A percentile compares a stretch with the other conserved stretches of the same genome.
Conservation (phyloP, 2,329 filamentous ascomycete species). For the Pseudocercospora cruenta region DNA sequence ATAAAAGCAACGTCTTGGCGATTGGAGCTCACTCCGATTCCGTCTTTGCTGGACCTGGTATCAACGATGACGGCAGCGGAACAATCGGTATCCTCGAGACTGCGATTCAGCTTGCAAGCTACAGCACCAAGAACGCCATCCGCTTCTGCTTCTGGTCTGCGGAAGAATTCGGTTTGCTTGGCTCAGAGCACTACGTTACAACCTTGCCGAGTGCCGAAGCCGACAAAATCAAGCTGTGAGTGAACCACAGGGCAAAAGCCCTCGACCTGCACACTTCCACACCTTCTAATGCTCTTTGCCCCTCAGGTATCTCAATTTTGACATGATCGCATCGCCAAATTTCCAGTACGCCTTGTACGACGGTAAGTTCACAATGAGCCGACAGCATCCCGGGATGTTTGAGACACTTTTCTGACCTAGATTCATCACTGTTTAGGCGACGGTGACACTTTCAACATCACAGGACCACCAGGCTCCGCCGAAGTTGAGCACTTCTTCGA, state of each 20-base stretch:
- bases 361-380: slow-evolving; percentile 37
- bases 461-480: slow-evolving; percentile 65
- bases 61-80: slow-evolving; percentile 78
- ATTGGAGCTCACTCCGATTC: slow-evolving; percentile 66
- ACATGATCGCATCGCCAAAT: slow-evolving; percentile 71
- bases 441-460: slow-evolving; percentile 57
- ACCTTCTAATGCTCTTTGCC: no score
- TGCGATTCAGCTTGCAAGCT: slow-evolving; percentile 67
- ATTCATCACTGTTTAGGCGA: slow-evolving; percentile 37
- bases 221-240: slow-evolving; percentile 66
- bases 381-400: background rate
- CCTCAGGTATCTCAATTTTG: slow-evolving; percentile 54
- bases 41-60: slow-evolving; percentile 66
- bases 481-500: slow-evolving; percentile 70
- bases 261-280: no score
- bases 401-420: background rate
- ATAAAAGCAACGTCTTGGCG: slow-evolving; percentile 62
- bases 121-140: slow-evolving; percentile 70
- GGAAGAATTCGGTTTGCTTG: slow-evolving; percentile 66
- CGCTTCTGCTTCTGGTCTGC: slow-evolving; percentile 70
- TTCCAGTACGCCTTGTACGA: slow-evolving; percentile 61
- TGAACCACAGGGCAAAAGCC: no score
- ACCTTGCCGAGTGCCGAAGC: slow-evolving; percentile 49
- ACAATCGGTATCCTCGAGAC: slow-evolving; percentile 63
- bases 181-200: slow-evolving; percentile 60